Evolutionary conservation across 164 flowering plant species (phyloP).

Genomic region (Chloranthus sessilifolius): DNA sequence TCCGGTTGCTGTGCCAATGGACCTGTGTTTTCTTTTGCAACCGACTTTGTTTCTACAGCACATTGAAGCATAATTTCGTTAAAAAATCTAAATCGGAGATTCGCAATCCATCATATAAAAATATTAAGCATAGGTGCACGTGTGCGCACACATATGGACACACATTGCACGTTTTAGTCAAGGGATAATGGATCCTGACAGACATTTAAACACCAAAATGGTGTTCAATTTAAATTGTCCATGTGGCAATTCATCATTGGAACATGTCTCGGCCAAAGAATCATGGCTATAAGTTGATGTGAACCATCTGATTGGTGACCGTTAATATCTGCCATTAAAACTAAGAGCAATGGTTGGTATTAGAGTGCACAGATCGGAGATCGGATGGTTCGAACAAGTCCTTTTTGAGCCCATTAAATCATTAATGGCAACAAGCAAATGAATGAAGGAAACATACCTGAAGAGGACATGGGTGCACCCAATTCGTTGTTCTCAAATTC

Average conservation of each 20-base stretch:
- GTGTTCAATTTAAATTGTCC: not conserved
- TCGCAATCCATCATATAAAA: not conserved
- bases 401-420: not conserved
- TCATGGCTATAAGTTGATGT: not conserved
- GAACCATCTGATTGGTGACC: too few relatives aligned
- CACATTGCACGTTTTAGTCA: too few relatives aligned
- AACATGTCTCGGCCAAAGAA: not conserved
- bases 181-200: not conserved
- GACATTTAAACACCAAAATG: too few relatives aligned
- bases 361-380: too few relatives aligned
- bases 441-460: constrained; percentile 41
- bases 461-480: constrained; percentile 44
- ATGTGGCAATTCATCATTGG: not conserved
- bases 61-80: constrained; percentile 1
- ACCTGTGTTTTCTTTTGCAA: constrained; percentile 20
- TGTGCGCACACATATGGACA: not conserved
- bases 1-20: constrained; percentile 14
- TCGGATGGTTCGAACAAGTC: too few relatives aligned
- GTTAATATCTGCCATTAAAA: too few relatives aligned
- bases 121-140: not conserved
- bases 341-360: too few relatives aligned
- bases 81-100: not conserved
- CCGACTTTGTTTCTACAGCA: constrained; percentile 24
- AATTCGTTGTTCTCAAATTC: constrained; percentile 83
- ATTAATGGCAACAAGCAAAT: not conserved